A percentile compares a stretch with the other conserved stretches of the same genome.
Evolutionary conservation across 202 grass and related monocot species (phyloP).

Genomic region (Eragrostis tef): DNA sequence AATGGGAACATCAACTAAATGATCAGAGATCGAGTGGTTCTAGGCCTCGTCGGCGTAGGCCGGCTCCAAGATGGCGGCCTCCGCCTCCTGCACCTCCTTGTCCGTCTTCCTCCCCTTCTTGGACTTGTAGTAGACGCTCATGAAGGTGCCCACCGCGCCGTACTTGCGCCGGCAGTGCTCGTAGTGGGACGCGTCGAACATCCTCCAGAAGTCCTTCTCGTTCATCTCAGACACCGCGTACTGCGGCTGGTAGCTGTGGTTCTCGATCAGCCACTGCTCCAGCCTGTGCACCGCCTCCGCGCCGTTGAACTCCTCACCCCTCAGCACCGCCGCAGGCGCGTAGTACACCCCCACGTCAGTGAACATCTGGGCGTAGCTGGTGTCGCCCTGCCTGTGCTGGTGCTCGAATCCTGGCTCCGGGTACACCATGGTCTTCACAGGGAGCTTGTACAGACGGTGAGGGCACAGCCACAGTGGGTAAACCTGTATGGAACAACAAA

Average conservation of each 20-base stretch:
- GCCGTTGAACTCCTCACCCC: constrained; percentile 71
- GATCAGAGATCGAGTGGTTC: not conserved
- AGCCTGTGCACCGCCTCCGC: constrained; percentile 60
- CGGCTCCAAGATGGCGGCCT: constrained; percentile 76
- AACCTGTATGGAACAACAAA: constrained; percentile 44
- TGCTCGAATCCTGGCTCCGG: constrained; percentile 79
- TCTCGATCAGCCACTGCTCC: constrained; percentile 86
- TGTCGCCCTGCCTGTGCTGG: constrained; percentile 80
- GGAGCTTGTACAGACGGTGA: constrained; percentile 85
- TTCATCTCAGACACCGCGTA: constrained; percentile 81
- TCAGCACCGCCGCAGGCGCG: constrained; percentile 61
- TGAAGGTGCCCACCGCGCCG: constrained; percentile 73
- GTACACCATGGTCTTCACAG: constrained; percentile 84
- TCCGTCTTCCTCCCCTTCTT: constrained; percentile 95
- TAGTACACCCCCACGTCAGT: constrained; percentile 87
- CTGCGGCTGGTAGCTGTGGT: constrained; percentile 92
- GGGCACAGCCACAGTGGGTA: constrained; percentile 92
- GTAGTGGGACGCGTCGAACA: constrained; percentile 82
- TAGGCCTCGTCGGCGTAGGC: constrained; percentile 71
- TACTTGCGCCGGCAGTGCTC: constrained; percentile 78
- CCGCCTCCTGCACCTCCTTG: constrained; percentile 94
- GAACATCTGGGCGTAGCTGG: constrained; percentile 83
- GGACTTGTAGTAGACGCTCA: constrained; percentile 90
- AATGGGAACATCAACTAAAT: not conserved
- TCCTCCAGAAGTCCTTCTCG: constrained; percentile 96